Evolutionary conservation across 148 eudicot genomes (phyloP).

Genomic region (Vaccinium darrowii): DNA sequence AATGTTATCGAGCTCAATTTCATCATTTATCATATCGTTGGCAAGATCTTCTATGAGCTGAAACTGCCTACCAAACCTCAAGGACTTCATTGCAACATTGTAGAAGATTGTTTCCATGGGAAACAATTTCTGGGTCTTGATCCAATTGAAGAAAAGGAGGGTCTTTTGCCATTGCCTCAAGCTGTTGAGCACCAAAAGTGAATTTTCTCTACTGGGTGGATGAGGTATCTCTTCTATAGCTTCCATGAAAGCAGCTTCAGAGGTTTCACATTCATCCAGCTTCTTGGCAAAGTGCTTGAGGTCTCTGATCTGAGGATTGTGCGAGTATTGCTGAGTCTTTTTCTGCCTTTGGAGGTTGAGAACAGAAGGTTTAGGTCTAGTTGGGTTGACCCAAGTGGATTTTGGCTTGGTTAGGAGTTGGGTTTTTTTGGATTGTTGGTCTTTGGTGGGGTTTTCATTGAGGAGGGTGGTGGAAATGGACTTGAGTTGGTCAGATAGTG

Average conservation of each 20-base stretch:
- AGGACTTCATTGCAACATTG: slow-evolving; percentile 87
- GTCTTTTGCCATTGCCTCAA: slow-evolving; percentile 78
- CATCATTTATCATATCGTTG: slow-evolving; percentile 70
- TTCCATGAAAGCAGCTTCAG: slow-evolving; percentile 46
- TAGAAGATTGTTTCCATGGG: slow-evolving; percentile 87
- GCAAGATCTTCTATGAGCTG: slow-evolving; percentile 73
- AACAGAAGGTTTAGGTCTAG: slow-evolving; percentile 64
- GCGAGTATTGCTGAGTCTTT: slow-evolving; percentile 36
- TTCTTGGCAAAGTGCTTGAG: slow-evolving; percentile 62
- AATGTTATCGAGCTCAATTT: slow-evolving; percentile 74
- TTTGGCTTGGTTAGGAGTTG: slow-evolving; percentile 62
- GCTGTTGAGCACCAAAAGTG: slow-evolving; percentile 71
- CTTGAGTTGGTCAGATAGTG: slow-evolving; percentile 76
- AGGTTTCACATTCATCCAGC: slow-evolving; percentile 53
- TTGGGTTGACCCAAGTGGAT: slow-evolving; percentile 91
- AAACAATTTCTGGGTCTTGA: slow-evolving; percentile 65
- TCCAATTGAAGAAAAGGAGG: slow-evolving; percentile 77
- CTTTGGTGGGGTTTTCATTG: slow-evolving; percentile 26
- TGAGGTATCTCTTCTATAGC: slow-evolving; percentile 58
- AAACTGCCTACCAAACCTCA: slow-evolving; percentile 92
- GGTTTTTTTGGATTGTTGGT: slow-evolving; percentile 25
- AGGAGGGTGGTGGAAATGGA: slow-evolving; percentile 61
- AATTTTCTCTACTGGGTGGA: slow-evolving; percentile 57
- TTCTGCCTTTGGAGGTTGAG: slow-evolving; percentile 73
- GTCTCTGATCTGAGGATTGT: slow-evolving; percentile 73